Percentiles rank a stretch among this genome's conserved stretches.
Conservation (phyloP, 2,329 filamentous ascomycete genomes). For the Dothistroma septosporum region DNA sequence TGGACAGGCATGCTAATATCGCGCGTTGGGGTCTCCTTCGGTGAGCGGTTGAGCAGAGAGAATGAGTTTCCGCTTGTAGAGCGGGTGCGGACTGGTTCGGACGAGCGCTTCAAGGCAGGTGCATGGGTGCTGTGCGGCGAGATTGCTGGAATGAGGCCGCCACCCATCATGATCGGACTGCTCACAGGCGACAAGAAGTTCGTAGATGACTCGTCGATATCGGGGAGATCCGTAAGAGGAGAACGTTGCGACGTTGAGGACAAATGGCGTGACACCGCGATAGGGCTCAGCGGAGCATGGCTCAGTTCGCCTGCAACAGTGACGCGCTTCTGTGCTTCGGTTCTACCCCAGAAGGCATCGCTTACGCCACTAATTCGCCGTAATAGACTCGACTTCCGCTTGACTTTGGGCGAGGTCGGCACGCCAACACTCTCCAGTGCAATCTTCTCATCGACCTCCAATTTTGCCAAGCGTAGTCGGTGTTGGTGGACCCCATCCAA, state of each 20-base stretch:
- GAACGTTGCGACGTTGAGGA: neutral
- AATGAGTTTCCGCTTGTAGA: neutral
- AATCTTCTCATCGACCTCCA: slow-evolving; percentile 13
- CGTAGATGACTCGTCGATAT: neutral
- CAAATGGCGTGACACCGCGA: neutral
- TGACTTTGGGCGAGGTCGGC: neutral
- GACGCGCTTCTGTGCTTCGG: neutral
- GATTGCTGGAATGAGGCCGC: neutral
- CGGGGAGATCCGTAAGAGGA: neutral
- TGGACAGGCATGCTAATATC: neutral
- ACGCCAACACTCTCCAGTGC: slow-evolving; percentile 17
- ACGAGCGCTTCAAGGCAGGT: neutral
- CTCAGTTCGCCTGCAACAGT: neutral
- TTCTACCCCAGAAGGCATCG: slow-evolving; percentile 10
- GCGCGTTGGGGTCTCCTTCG: neutral
- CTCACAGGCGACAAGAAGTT: neutral
- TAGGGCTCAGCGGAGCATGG: neutral
- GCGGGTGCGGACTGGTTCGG: neutral
- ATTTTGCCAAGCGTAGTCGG: neutral
- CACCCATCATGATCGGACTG: neutral
- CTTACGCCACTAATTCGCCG: slow-evolving; percentile 11
- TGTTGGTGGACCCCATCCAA: slow-evolving; percentile 23
- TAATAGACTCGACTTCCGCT: slow-evolving; percentile 16
- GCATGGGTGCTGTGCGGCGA: slow-evolving; percentile 4
- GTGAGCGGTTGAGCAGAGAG: neutral